These are phyloP conservation scores for Termitomyces sp. DNA, from an alignment of 768 basidiomycete species.

Conservation along the genomic window DNA sequence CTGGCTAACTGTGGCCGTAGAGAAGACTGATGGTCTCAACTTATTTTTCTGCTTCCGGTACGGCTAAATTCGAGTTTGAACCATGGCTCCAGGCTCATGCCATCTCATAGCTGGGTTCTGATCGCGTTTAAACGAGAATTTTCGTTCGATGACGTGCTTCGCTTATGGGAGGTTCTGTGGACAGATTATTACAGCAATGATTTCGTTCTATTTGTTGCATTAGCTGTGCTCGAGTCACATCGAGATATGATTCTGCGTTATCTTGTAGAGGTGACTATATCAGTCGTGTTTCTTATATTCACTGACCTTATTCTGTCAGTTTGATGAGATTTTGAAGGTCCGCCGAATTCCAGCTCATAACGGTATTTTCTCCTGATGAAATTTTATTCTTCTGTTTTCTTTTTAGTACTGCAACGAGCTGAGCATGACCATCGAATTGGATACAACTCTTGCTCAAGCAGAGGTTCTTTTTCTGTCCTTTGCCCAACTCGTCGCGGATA, in stretches of 20 bases:
- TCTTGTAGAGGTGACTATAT: constrained; percentile 72
- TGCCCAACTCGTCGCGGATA: constrained; percentile 81
- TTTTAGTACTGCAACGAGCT: constrained; percentile 87
- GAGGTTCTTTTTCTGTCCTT: constrained; percentile 96
- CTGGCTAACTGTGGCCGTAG: constrained; percentile 20
- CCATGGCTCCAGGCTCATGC: not conserved
- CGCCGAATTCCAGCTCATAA: constrained; percentile 10
- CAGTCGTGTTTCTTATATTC: not conserved
- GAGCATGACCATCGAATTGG: constrained; percentile 96
- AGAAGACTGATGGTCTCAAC: constrained; percentile 91
- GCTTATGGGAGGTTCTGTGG: constrained; percentile 93
- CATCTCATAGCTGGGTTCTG: constrained; percentile 67
- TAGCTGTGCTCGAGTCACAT: constrained; percentile 93
- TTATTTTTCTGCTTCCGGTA: constrained; percentile 98
- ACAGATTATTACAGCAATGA: constrained; percentile 85
- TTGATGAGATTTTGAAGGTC: constrained; percentile 79
- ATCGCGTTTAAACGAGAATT: constrained; percentile 98
- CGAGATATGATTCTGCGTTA: constrained; percentile 94
- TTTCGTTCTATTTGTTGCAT: constrained; percentile 91
- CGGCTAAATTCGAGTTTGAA: constrained; percentile 17
- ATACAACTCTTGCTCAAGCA: constrained; percentile 91
- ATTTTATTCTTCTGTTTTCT: constrained; percentile 4
- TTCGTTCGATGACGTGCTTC: constrained; percentile 83
- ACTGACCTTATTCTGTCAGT: constrained; percentile 37
- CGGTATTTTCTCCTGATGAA: not conserved